Conservation (phyloP, 345 rosid genomes). For the Bruguiera gymnorhiza region DNA sequence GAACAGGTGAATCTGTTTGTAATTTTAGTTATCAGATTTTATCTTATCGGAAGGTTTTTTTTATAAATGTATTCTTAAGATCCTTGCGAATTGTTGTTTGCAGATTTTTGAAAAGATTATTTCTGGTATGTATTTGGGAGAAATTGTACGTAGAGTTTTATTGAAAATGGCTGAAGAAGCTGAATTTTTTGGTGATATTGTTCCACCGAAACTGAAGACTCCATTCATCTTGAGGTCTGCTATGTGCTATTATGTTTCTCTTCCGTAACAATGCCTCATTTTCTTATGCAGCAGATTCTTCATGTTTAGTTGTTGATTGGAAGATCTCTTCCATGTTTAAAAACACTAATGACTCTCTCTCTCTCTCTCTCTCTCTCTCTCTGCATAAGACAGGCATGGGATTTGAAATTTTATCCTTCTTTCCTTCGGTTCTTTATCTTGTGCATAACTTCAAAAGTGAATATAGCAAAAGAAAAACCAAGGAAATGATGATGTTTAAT, state of each 20-base stretch:
- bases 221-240: constrained; percentile 63
- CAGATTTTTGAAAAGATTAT: constrained; percentile 90
- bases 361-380: no score
- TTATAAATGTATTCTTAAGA: not conserved
- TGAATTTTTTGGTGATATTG: constrained; percentile 67
- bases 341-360: no score
- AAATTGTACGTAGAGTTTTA: constrained; percentile 78
- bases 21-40: not conserved
- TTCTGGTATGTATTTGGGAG: constrained; percentile 99
- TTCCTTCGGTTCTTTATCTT: no score
- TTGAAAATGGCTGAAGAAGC: constrained; percentile 87
- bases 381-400: no score
- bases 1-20: constrained; percentile 58
- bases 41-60: not conserved
- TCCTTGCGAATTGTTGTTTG: constrained; percentile 6
- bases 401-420: no score
- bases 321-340: no score
- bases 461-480: no score
- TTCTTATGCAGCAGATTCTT: not conserved
- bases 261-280: not conserved
- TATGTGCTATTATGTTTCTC: not conserved
- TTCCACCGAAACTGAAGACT: constrained; percentile 64
- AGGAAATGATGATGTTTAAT: no score
- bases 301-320: not conserved
- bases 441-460: no score